Evolutionary conservation across 768 basidiomycete species (phyloP).

Genomic region (Tubosaeta brunneosetosa): DNA sequence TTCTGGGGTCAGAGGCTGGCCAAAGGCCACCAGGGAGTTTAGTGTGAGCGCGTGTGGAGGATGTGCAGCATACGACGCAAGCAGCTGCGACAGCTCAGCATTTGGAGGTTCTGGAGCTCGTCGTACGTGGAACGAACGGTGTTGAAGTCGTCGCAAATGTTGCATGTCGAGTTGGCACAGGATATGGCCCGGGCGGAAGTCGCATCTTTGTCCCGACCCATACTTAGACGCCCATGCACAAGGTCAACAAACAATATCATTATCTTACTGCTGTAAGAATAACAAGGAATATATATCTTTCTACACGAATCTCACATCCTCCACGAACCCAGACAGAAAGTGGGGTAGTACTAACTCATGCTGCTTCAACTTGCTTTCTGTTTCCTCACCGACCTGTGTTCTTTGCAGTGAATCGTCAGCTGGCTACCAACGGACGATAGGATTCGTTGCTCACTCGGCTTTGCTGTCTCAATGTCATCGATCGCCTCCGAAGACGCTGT

Average conservation of each 20-base stretch:
- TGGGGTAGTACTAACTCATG: conserved; percentile 3
- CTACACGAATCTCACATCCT: conserved; percentile 16
- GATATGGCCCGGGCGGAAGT: not conserved
- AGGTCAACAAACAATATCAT: not conserved
- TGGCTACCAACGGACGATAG: not conserved
- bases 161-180: not conserved
- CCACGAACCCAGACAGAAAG: conserved; percentile 1
- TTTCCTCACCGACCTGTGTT: conserved; percentile 22
- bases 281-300: conserved; percentile 26
- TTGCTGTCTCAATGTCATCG: conserved; percentile 25
- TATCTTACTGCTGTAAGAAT: conserved; percentile 1
- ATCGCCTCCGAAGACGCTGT: conserved; percentile 27
- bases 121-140: conserved; percentile 27
- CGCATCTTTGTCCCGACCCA: not conserved
- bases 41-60: conserved; percentile 68
- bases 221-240: not conserved
- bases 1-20: conserved; percentile 63
- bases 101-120: conserved; percentile 47
- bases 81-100: conserved; percentile 51
- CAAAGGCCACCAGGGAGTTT: conserved; percentile 68
- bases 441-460: conserved; percentile 24
- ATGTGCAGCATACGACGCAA: conserved; percentile 59
- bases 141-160: not conserved
- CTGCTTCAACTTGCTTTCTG: conserved; percentile 19
- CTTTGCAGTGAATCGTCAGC: conserved; percentile 8